Evolutionary conservation across 768 basidiomycete genomes (phyloP).

Genomic region (Kwoniella heveanensis): DNA sequence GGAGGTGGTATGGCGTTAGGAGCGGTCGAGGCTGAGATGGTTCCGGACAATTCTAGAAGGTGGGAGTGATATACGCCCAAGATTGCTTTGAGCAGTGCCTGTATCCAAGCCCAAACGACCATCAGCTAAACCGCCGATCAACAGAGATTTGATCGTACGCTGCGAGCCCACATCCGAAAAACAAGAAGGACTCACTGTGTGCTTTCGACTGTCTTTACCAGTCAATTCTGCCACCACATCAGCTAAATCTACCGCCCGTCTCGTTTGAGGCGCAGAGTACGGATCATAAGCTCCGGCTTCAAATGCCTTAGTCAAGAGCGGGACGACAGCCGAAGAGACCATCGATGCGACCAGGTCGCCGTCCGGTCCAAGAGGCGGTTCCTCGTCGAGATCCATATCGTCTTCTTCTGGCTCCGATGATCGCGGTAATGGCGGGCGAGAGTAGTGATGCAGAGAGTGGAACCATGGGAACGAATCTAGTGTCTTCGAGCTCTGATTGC

Average conservation of each 20-base stretch:
- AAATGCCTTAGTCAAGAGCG: conserved; percentile 71
- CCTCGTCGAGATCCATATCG: conserved; percentile 58
- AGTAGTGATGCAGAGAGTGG: conserved; percentile 74
- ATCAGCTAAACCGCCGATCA: not conserved
- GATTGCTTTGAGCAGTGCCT: conserved; percentile 63
- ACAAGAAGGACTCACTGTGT: conserved; percentile 54
- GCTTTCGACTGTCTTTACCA: conserved; percentile 61
- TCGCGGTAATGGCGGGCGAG: conserved; percentile 34
- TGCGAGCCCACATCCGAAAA: no score
- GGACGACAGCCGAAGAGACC: conserved; percentile 79
- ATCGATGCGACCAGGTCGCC: conserved; percentile 85
- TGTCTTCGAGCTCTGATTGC: conserved; percentile 11
- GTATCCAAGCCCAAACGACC: conserved; percentile 6
- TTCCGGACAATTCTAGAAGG: conserved; percentile 53
- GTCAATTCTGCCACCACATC: conserved; percentile 80
- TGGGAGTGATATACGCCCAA: conserved; percentile 63
- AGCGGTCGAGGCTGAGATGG: conserved; percentile 35
- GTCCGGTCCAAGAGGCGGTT: conserved; percentile 71
- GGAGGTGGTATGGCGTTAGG: conserved; percentile 52
- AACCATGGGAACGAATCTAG: conserved; percentile 87
- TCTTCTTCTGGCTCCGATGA: conserved; percentile 42
- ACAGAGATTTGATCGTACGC: no score
- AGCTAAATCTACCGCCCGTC: conserved; percentile 69
- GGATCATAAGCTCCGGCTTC: conserved; percentile 79
- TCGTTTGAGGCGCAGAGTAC: conserved; percentile 69